Percentiles rank a stretch among this genome's conserved stretches.
Evolutionary conservation across 2,329 filamentous ascomycete genomes (phyloP).

Genomic region (Hymenoscyphus repandus): DNA sequence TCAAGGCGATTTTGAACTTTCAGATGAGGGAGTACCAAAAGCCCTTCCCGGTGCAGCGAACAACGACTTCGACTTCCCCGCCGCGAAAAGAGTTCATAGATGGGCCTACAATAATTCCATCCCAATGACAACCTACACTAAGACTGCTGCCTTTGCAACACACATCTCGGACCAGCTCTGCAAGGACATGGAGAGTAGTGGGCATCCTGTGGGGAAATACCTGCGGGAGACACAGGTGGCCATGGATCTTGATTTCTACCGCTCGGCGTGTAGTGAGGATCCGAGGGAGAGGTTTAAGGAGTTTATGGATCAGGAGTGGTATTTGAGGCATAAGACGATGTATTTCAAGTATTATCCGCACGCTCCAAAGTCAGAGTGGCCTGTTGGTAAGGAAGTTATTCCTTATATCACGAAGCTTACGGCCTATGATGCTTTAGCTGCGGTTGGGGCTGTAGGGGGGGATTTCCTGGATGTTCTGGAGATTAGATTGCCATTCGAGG

Average conservation of each 20-base stretch:
- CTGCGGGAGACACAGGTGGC: slow-evolving; percentile 17
- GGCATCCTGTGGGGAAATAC: slow-evolving; percentile 20
- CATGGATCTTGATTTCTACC: slow-evolving; percentile 25
- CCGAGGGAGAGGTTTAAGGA: slow-evolving; percentile 10
- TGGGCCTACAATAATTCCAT: slow-evolving; percentile 18
- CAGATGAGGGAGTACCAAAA: slow-evolving; percentile 3
- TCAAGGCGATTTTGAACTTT: slow-evolving; percentile 23
- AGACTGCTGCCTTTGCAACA: slow-evolving; percentile 21
- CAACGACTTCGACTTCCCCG: slow-evolving; percentile 22
- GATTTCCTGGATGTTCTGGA: slow-evolving; percentile 16
- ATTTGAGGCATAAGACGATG: slow-evolving; percentile 17
- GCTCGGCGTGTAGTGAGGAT: slow-evolving; percentile 1
- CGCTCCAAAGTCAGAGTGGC: slow-evolving; percentile 9
- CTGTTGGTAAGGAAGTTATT: slow-evolving; percentile 17
- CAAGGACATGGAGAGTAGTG: slow-evolving; percentile 13
- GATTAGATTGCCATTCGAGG: not conserved
- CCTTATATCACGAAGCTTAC: slow-evolving; percentile 22
- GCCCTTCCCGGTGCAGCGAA: slow-evolving; percentile 18
- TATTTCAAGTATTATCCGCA: slow-evolving; percentile 9
- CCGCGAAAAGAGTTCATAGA: slow-evolving; percentile 17
- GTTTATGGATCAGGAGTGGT: slow-evolving; percentile 25
- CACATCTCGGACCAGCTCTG: slow-evolving; percentile 18
- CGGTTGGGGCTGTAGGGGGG: slow-evolving; percentile 21
- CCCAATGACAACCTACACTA: slow-evolving; percentile 23
- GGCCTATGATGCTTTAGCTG: slow-evolving; percentile 27